These are phyloP conservation scores for Brasilioporus rufonigricans DNA, from an alignment of 768 basidiomycete genomes.

Conservation along the genomic window DNA sequence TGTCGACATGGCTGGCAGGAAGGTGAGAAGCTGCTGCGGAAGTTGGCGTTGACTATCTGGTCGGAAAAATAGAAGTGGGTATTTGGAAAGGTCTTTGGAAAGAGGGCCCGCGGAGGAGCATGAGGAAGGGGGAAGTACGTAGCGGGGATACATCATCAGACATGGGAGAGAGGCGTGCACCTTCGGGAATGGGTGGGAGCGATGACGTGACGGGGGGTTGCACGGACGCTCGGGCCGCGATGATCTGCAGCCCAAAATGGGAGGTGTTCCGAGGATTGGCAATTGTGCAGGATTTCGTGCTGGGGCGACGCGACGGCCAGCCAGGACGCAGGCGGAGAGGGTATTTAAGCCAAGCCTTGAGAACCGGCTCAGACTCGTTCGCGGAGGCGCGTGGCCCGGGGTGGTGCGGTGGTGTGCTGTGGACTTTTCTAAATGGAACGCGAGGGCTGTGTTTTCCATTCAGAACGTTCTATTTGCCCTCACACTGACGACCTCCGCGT, in stretches of 20 bases:
- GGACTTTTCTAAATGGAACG: slow-evolving; percentile 17
- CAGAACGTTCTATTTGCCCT: slow-evolving; percentile 21
- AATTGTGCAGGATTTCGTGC: background rate
- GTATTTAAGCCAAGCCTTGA: background rate
- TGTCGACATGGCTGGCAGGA: no score
- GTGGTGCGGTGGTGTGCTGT: slow-evolving; percentile 9
- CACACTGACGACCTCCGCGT: background rate
- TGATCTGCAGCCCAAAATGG: slow-evolving; percentile 28
- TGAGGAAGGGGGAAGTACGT: background rate
- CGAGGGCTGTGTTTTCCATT: slow-evolving; percentile 30
- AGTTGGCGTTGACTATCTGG: slow-evolving; percentile 9
- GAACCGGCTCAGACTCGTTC: background rate
- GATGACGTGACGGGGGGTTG: slow-evolving; percentile 15
- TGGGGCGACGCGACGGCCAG: background rate
- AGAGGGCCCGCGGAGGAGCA: background rate
- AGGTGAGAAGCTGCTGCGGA: slow-evolving; percentile 1
- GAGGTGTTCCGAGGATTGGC: slow-evolving; percentile 2
- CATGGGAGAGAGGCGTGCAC: slow-evolving; percentile 17
- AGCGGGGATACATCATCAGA: slow-evolving; percentile 8
- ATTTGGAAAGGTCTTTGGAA: background rate
- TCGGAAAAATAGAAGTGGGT: background rate
- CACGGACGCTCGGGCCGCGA: slow-evolving; percentile 7
- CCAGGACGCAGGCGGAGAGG: background rate
- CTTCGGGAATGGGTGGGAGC: slow-evolving; percentile 9
- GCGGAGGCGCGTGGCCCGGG: slow-evolving; percentile 2